These are phyloP conservation scores for Juglanconis oblonga DNA, from an alignment of 2,329 filamentous ascomycete genomes.

Conservation along the genomic window DNA sequence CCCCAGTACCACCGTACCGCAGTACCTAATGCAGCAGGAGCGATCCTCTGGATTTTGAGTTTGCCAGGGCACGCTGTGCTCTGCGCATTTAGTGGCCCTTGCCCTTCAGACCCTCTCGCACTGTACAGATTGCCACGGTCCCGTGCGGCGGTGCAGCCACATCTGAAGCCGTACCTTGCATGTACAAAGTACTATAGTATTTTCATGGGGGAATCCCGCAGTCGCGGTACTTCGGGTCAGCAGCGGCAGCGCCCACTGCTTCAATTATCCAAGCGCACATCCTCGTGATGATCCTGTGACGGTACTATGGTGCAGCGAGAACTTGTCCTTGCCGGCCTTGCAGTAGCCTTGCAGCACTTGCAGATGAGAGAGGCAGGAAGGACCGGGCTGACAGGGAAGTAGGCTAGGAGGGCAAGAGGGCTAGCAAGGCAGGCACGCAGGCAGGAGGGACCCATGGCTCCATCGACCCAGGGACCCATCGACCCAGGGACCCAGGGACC, in stretches of 20 bases:
- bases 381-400: background rate
- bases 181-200: background rate
- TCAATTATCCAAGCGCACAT: background rate
- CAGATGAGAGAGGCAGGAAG: background rate
- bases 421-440: no score
- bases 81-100: background rate
- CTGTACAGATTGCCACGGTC: background rate
- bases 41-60: conserved; percentile 3
- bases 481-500: background rate
- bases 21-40: background rate
- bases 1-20: background rate
- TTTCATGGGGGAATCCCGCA: background rate
- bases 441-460: no score
- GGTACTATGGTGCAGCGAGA: background rate
- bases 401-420: background rate
- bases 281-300: background rate
- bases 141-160: conserved; percentile 9
- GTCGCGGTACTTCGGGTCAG: background rate
- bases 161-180: conserved; percentile 11
- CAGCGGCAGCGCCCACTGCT: background rate
- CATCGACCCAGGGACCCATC: background rate
- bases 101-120: background rate
- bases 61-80: background rate
- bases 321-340: background rate
- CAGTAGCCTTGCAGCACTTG: background rate